phyloP scores from a whole-genome alignment of 352 stramenopile species.

The Pythium dissotocum region DNA sequence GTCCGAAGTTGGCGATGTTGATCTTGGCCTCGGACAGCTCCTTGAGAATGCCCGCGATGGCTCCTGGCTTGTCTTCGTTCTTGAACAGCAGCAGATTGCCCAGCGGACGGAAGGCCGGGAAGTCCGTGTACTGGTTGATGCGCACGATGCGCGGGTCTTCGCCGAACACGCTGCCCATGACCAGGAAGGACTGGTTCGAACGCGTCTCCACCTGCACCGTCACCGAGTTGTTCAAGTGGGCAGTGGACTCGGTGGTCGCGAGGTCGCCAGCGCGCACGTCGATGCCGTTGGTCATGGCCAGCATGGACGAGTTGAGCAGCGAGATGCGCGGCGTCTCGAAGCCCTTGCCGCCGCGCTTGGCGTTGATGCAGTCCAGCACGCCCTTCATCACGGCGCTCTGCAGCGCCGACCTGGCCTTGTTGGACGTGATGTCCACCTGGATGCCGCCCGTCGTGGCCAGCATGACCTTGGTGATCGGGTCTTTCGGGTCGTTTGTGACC shows the following conservation, averaged over 20 bases:
- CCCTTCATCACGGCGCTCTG: slow-evolving; percentile 78
- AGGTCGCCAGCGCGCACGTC: slow-evolving; percentile 76
- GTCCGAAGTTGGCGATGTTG: slow-evolving; percentile 86
- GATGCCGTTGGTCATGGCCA: slow-evolving; percentile 76
- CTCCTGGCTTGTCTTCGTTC: slow-evolving; percentile 80
- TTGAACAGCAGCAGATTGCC: slow-evolving; percentile 84
- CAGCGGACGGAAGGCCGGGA: slow-evolving; percentile 75
- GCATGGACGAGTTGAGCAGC: slow-evolving; percentile 67
- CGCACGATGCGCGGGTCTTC: slow-evolving; percentile 78
- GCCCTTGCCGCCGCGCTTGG: slow-evolving; percentile 17
- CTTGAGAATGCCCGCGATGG: slow-evolving; percentile 73
- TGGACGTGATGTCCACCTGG: slow-evolving; percentile 77
- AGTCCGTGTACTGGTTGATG: slow-evolving; percentile 85
- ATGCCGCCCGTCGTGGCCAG: slow-evolving; percentile 62
- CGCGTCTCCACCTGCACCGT: slow-evolving; percentile 70
- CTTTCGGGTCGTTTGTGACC: slow-evolving; percentile 61
- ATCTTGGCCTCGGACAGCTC: slow-evolving; percentile 69
- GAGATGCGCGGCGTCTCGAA: slow-evolving; percentile 35
- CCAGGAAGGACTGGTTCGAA: slow-evolving; percentile 51
- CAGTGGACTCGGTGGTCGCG: slow-evolving; percentile 38
- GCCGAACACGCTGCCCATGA: slow-evolving; percentile 83
- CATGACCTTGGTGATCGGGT: slow-evolving; percentile 64
- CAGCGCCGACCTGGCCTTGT: slow-evolving; percentile 66
- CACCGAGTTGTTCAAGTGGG: slow-evolving; percentile 76
- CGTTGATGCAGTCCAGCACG: slow-evolving; percentile 60